Evolutionary conservation across 1,284 basidiomycete genomes (phyloP), one percentile per base, ranked within the genome.

Genomic region (Naganishia albida): DNA sequence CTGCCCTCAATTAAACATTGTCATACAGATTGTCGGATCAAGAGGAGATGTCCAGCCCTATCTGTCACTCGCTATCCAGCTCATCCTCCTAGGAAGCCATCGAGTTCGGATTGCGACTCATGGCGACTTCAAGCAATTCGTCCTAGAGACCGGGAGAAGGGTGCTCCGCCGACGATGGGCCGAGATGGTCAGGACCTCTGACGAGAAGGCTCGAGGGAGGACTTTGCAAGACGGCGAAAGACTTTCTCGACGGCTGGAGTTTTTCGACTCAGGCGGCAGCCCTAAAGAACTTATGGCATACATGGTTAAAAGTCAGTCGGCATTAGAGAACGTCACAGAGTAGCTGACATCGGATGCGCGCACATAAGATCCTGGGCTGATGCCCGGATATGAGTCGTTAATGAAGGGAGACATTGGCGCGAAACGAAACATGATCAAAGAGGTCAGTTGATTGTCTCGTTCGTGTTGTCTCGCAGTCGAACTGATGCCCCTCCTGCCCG

Each of bases 31-130:
- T 62, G 85, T 86, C 13, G 85, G 86, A 1, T 85, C 84, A 68
- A 77, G 85, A 72, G 85, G 86, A 84, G 68, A 52, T 70, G 86
- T 89, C 0, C 87, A 88, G 72, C 87, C 87, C 0, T 88, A 86
- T 72, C 77, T 88, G 20, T 86, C 87, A 0, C 78, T 89, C 0
- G 86, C 84, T 7, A 80, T 85, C 64, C 76, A 79, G 16, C 77
- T 89, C 1, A 73, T 82, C 20, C 46, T 65, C 13, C 85, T 68
- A 0, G 70, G 74, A 52, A 84, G 84, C 0, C 87, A 89, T 74
- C 81, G 83, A 7, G 82, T 88, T 39, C 81, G 87, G 3, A 84
- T 89, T 39, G 87, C 86, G 0, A 86, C 87, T 0, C 87, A 89
- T 70, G 82, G 54, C 7, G 65, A 63, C 20, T 66, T 66, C 48